phyloP scores from a whole-genome alignment of 495 filamentous ascomycete species.

The Penicillium odoratum region DNA sequence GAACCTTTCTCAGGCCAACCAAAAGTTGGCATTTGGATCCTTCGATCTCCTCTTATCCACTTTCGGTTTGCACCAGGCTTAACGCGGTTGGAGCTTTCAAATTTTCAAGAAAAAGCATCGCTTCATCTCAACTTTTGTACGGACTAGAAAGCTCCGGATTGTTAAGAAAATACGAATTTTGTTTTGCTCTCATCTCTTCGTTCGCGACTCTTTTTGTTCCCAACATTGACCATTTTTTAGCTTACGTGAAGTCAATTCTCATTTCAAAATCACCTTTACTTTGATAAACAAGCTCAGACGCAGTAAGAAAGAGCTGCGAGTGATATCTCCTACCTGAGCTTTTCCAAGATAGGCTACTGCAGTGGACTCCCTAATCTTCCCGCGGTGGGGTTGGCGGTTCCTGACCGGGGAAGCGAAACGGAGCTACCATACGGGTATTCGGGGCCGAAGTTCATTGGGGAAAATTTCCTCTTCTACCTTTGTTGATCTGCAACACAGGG shows the following conservation, averaged over 20 bases:
- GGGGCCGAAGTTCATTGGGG: constrained; percentile 7
- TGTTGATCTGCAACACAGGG: background rate
- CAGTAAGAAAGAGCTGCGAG: background rate
- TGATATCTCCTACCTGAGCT: background rate
- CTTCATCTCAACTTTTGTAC: background rate
- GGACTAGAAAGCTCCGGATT: constrained; percentile 6
- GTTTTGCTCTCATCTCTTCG: background rate
- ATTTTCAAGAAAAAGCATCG: background rate
- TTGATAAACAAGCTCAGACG: background rate
- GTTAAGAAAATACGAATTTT: background rate
- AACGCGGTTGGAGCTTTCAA: background rate
- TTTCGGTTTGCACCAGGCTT: background rate
- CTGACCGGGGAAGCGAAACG: constrained; percentile 14
- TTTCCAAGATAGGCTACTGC: background rate
- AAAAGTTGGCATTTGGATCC: background rate
- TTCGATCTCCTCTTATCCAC: background rate
- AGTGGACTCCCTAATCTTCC: constrained; percentile 20
- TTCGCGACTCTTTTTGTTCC: background rate
- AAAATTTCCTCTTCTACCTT: constrained; percentile 7
- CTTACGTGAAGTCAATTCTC: background rate
- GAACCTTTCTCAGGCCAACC: constrained; percentile 2
- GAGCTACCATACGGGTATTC: constrained; percentile 11
- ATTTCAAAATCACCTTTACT: background rate
- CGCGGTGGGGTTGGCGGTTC: constrained; percentile 16
- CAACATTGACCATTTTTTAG: background rate